These are phyloP conservation scores for Bruguiera hainesii DNA, from an alignment of 441 rosid genomes.

Conservation along the genomic window DNA sequence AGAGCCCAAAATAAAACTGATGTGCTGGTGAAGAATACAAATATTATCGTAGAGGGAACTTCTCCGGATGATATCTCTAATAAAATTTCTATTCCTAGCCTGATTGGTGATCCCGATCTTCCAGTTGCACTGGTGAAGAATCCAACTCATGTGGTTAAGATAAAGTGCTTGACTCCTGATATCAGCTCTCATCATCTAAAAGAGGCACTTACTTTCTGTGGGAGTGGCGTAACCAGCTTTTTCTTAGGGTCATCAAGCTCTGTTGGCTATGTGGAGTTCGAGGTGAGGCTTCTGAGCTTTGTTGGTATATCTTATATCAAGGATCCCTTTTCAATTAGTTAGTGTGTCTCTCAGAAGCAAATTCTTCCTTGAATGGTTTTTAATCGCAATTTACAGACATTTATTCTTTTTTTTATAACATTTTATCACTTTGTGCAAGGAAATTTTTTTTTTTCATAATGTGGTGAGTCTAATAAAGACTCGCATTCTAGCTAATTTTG, in stretches of 20 bases:
- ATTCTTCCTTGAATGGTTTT: background rate
- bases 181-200: conserved; percentile 30
- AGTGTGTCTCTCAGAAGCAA: background rate
- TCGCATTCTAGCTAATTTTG: too few species aligned
- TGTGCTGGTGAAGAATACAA: background rate
- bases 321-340: background rate
- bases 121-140: conserved; percentile 35
- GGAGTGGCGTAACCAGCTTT: conserved; percentile 24
- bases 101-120: conserved; percentile 34
- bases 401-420: background rate
- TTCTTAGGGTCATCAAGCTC: conserved; percentile 33
- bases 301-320: background rate
- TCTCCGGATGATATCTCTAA: conserved; percentile 20
- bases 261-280: conserved; percentile 34
- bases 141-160: conserved; percentile 32
- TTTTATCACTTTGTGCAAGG: too few species aligned
- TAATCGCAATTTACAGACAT: background rate
- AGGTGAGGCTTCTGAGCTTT: conserved; percentile 27
- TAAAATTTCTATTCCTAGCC: conserved; percentile 29
- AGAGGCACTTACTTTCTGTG: conserved; percentile 33
- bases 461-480: too few species aligned
- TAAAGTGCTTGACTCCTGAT: conserved; percentile 22
- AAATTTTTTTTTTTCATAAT: too few species aligned
- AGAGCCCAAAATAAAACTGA: conserved; percentile 29
- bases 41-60: conserved; percentile 24